A percentile compares a stretch with the other conserved stretches of the same genome.
Evolutionary conservation across 192 early-diverging fungal species (phyloP).

Genomic region (Obelidium mucronatum): DNA sequence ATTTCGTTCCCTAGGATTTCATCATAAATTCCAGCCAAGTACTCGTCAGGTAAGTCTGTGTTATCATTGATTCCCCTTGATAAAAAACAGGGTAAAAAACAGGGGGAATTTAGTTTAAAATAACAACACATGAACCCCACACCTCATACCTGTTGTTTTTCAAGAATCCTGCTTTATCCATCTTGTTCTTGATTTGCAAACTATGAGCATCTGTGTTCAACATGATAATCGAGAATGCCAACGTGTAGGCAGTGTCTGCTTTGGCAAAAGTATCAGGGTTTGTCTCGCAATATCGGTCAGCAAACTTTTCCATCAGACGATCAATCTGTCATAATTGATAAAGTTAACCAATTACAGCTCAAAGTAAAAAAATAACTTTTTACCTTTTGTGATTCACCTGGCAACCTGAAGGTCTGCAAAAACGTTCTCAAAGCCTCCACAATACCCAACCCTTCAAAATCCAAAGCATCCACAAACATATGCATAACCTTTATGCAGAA

Average conservation of each 20-base stretch:
- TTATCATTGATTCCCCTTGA: constrained; percentile 87
- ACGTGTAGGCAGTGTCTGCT: constrained; percentile 69
- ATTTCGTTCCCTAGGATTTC: constrained; percentile 87
- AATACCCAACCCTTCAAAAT: constrained; percentile 62
- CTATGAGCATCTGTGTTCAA: constrained; percentile 71
- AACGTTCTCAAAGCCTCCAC: constrained; percentile 62
- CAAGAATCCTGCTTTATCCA: constrained; percentile 64
- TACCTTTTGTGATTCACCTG: constrained; percentile 70
- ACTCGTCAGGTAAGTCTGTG: constrained; percentile 74
- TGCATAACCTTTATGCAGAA: constrained; percentile 67
- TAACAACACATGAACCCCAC: background rate
- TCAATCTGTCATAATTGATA: constrained; percentile 51
- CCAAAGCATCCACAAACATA: constrained; percentile 62
- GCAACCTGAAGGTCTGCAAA: constrained; percentile 67
- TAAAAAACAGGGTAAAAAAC: background rate
- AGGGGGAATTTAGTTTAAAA: background rate
- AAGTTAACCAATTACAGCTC: background rate
- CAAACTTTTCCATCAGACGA: constrained; percentile 74
- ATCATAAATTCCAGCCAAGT: constrained; percentile 79
- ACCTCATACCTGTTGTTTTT: constrained; percentile 60
- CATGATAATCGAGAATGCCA: constrained; percentile 73
- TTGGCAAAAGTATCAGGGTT: constrained; percentile 66
- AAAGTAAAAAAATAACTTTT: background rate
- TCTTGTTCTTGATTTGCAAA: constrained; percentile 63
- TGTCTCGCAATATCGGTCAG: constrained; percentile 67